Conservation (phyloP, 345 rosid genomes). For the Aquilaria yunnanensis region DNA sequence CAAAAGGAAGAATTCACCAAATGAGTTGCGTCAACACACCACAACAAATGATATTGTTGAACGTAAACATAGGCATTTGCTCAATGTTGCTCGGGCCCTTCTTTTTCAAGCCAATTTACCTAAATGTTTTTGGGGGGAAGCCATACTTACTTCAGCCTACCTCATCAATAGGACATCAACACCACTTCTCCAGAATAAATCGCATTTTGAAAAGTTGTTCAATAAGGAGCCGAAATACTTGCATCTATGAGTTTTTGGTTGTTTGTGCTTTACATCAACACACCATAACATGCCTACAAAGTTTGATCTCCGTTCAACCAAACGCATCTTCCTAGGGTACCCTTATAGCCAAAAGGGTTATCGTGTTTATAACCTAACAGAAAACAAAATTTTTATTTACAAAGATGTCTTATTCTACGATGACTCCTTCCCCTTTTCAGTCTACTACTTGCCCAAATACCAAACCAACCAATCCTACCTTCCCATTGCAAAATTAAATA, state of each 20-base stretch:
- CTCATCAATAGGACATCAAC: constrained; percentile 3
- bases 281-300: neutral
- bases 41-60: constrained; percentile 6
- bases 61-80: constrained; percentile 1
- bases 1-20: neutral
- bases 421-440: neutral
- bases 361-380: neutral
- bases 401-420: neutral
- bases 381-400: neutral
- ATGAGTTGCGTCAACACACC: neutral
- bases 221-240: neutral
- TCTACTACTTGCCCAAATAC: neutral
- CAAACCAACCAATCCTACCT: too few relatives aligned
- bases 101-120: constrained; percentile 1
- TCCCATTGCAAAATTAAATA: too few relatives aligned
- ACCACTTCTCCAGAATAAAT: neutral
- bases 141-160: neutral
- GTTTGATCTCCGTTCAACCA: neutral
- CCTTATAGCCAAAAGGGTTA: neutral
- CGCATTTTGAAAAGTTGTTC: neutral
- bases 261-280: neutral
- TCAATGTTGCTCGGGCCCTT: neutral
- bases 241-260: neutral
- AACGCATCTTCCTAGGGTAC: neutral
- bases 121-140: neutral